Conservation (phyloP, 202 grass and related monocot genomes). For the Miscanthus sacchariflorus region DNA sequence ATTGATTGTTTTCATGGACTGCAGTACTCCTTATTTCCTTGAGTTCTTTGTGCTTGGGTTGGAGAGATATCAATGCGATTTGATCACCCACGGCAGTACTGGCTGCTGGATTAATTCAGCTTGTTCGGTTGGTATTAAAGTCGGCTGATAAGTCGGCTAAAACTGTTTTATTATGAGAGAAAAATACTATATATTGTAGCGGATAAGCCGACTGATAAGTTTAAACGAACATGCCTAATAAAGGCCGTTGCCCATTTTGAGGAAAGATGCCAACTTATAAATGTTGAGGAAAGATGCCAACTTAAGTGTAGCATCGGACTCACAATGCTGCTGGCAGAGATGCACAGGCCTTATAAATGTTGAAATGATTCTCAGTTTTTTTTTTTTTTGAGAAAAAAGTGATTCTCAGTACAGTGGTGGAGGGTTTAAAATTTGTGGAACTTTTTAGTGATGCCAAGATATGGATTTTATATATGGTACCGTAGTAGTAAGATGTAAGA, state of each 20-base stretch:
- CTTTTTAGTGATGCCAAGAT: background rate
- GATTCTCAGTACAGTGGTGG: conserved; percentile 32
- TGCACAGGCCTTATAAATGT: conserved; percentile 41
- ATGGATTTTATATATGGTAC: background rate
- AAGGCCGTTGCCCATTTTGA: conserved; percentile 53
- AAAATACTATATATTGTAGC: too few species aligned
- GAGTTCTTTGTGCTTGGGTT: conserved; percentile 44
- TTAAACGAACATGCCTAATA: conserved; percentile 11
- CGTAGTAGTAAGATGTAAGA: background rate
- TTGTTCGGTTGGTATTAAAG: too few species aligned
- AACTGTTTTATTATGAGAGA: too few species aligned
- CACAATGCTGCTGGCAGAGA: background rate
- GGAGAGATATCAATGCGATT: conserved; percentile 43
- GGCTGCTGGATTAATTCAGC: conserved; percentile 18
- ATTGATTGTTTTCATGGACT: conserved; percentile 20
- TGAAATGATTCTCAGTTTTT: conserved; percentile 35
- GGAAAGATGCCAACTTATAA: conserved; percentile 30
- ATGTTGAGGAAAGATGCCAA: conserved; percentile 38
- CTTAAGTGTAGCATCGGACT: conserved; percentile 28
- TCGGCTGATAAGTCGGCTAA: too few species aligned
- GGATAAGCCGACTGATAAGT: too few species aligned
- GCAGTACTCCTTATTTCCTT: conserved; percentile 18
- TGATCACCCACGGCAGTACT: conserved; percentile 34
- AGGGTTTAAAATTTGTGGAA: background rate
- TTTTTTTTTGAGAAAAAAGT: background rate